Base-by-base conservation (phyloP, 495 filamentous ascomycete genomes). In the Xylaria acuta region DNA sequence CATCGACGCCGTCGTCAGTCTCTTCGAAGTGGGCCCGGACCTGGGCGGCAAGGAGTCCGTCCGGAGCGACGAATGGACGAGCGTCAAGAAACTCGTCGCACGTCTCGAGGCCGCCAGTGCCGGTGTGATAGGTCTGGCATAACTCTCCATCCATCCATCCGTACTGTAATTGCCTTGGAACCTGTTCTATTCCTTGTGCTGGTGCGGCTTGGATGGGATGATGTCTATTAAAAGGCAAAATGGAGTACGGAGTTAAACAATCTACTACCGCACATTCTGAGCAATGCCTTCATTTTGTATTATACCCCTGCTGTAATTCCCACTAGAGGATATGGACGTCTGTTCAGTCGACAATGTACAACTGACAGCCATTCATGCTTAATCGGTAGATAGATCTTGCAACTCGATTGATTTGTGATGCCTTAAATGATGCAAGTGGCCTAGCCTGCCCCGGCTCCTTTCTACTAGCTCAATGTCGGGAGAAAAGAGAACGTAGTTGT, bases 11-110 rank as follows among this genome's bases (percentile, higher is more conserved):
- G 89, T 92, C 2, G 88, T 97, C 20, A 97, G 91, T 0, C 89
- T 99, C 22, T 98, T 98, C 80, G 96, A 99, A 82, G 94, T 98
- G 22, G 97, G 93, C 20, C 88, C 87, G 59, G 94, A 94, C 64
- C 80, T 97, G 25, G 91, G 93, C 34, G 94, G 94, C 8, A 88
- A 89, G 71, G 94, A 97, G 75, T 88, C 87, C 27, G 88, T 93
- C 3, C 89, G 91, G 75, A 89, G 88, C 67, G 96, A 99, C 75
- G 96, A 98, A 80, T 98, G 96, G 96, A 86, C 89, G 41, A 91
- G 86, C 62, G 92, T 98, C 74, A 98, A 97, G 88, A 93, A 91
- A 81, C 82, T 97, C 75, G 86, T 97, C 12, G 88, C 87, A 53
- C 88, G 91, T 78, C 76, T 92, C 75, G 94, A 91, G 77, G 80